A percentile compares a stretch with the other conserved stretches of the same genome.
Evolutionary conservation across 2,329 filamentous ascomycete genomes (phyloP).

Genomic region (Fusarium cicatricum): DNA sequence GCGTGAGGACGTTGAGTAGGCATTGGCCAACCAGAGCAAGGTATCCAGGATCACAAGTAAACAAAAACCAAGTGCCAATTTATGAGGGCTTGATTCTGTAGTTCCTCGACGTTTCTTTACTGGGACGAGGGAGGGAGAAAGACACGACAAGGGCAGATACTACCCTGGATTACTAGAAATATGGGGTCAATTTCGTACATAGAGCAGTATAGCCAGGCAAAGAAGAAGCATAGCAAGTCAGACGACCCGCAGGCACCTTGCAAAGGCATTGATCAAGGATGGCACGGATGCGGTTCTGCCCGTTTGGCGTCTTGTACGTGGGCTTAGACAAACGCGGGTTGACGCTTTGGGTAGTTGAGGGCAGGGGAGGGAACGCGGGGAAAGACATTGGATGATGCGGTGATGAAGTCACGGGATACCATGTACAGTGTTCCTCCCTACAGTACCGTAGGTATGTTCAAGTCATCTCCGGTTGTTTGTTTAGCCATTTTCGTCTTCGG

Average conservation of each 20-base stretch:
- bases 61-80: not conserved
- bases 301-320: not conserved
- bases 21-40: constrained; percentile 23
- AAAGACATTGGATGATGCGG: constrained; percentile 19
- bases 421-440: too few relatives aligned
- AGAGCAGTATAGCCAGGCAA: not conserved
- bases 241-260: not conserved
- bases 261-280: not conserved
- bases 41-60: not conserved
- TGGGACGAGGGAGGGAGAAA: not conserved
- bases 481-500: too few relatives aligned
- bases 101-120: not conserved
- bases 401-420: constrained; percentile 25
- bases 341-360: not conserved
- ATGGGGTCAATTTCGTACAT: not conserved
- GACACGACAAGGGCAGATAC: too few relatives aligned
- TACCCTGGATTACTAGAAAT: not conserved
- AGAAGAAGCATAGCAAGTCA: not conserved
- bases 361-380: not conserved
- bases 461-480: too few relatives aligned
- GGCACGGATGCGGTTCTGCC: not conserved
- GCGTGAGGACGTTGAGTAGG: not conserved
- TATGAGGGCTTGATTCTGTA: not conserved
- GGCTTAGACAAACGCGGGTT: not conserved
- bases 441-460: too few relatives aligned